Conservation (phyloP, 371 early-diverging fungal species). For the Massospora cicadina region DNA sequence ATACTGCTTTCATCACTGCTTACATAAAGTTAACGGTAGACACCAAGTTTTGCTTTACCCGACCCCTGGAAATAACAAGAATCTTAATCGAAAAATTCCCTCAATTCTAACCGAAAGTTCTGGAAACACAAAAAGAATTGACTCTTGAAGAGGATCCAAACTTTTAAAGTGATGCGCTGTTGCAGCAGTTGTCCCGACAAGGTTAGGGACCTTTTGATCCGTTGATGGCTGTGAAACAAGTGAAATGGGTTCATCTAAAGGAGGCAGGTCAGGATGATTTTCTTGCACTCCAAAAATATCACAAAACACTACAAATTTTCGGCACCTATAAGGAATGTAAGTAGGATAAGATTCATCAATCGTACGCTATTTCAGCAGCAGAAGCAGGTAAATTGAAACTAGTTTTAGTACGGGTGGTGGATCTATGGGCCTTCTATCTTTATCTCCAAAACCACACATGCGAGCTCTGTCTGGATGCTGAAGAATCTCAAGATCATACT, state of each 20-base stretch:
- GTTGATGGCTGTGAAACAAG: neutral
- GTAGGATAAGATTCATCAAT: neutral
- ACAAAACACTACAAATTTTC: constrained; percentile 12
- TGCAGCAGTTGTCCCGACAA: constrained; percentile 68
- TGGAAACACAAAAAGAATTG: constrained; percentile 91
- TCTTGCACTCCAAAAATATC: constrained; percentile 17
- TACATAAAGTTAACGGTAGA: neutral
- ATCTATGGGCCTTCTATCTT: constrained; percentile 52
- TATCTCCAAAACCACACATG: constrained; percentile 46
- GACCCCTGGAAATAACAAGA: constrained; percentile 75
- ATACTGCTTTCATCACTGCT: constrained; percentile 25
- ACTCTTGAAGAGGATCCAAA: constrained; percentile 70
- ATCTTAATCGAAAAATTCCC: constrained; percentile 72
- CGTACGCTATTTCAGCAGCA: neutral
- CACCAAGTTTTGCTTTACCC: constrained; percentile 26
- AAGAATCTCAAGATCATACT: constrained; percentile 19
- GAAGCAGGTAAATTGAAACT: neutral
- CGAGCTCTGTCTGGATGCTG: constrained; percentile 52
- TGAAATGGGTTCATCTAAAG: constrained; percentile 13
- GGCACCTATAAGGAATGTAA: neutral
- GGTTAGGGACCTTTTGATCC: constrained; percentile 15
- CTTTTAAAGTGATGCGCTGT: constrained; percentile 64
- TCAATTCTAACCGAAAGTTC: constrained; percentile 84
- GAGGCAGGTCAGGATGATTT: constrained; percentile 15
- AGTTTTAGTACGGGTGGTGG: constrained; percentile 50